phyloP scores from a whole-genome alignment of 257 asterid genomes.

The Perilla frutescens region DNA sequence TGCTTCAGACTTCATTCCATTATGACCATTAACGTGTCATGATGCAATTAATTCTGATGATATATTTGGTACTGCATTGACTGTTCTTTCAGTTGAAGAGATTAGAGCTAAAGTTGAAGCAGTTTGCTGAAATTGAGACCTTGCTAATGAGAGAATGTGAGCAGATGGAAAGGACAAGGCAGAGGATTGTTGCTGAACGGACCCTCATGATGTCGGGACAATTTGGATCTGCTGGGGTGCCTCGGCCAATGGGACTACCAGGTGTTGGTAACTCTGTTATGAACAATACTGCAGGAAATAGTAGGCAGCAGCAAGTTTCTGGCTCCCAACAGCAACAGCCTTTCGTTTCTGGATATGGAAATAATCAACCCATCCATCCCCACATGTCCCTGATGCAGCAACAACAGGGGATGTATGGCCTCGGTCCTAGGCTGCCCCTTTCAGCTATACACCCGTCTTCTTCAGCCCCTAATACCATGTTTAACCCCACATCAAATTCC shows the following conservation, averaged over 20 bases:
- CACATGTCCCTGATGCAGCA: constrained; percentile 74
- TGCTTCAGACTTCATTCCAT: neutral
- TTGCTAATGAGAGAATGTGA: constrained; percentile 95
- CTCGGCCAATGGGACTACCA: constrained; percentile 65
- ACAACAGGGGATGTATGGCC: constrained; percentile 81
- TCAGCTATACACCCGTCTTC: constrained; percentile 80
- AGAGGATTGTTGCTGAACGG: constrained; percentile 71
- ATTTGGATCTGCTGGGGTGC: constrained; percentile 56
- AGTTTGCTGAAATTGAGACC: constrained; percentile 98
- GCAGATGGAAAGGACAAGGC: constrained; percentile 87
- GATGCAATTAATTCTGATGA: constrained; percentile 25
- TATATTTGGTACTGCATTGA: constrained; percentile 4
- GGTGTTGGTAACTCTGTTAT: constrained; percentile 49
- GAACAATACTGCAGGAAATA: constrained; percentile 54
- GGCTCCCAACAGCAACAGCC: constrained; percentile 71
- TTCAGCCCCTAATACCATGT: constrained; percentile 58
- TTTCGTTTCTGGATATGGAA: constrained; percentile 67
- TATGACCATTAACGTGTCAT: neutral
- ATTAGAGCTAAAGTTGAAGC: constrained; percentile 96
- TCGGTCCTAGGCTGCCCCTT: constrained; percentile 82
- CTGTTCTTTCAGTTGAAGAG: constrained; percentile 74
- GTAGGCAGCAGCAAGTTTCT: constrained; percentile 70
- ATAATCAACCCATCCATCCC: constrained; percentile 73
- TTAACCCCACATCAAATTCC: constrained; percentile 58
- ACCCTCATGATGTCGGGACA: constrained; percentile 59